Base-by-base conservation (phyloP, 345 rosid species). In the Brassica napus region DNA sequence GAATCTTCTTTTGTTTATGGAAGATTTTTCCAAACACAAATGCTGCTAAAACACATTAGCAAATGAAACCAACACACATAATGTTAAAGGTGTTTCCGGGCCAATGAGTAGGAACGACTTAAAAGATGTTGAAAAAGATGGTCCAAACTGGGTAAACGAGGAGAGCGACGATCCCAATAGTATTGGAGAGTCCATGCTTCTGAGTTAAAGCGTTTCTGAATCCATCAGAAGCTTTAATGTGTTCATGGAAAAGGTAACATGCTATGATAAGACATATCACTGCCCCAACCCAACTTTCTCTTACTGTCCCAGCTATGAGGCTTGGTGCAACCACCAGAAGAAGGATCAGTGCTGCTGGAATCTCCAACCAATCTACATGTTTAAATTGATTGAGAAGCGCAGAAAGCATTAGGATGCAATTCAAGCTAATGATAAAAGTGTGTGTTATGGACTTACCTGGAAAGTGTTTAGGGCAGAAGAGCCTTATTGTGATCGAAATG, bases 141-240 rank as follows among this genome's bases (percentile, higher is more conserved):
- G 91, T 81, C 99, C 97, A 95, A 47, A 85, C 64, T 2, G 99
- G 98, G 82, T 89, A 95, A 76, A 89, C 92, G 16, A 93, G 18
- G 42, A 95, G 89, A 47, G 91, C 86, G 72, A 91, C 78, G 76
- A 95, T 90, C 8, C 99, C 98, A 8, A 91, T 1, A 0, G 94
- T 93, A 84, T 91, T 95, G 68, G 98, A 91, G 73, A 93, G 79
- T 58, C 98, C 97, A 65, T 91, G 75, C 71, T 83, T 69, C 44
- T 85, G 87, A 5, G 92, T 93, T 42, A 95, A 88, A 8, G 97
- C 83, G 63, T 91, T 90, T 64, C 92, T 87, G 90, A 95, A 88
- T 60, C 99, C 99, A 8, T 93, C 99, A 2, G 98, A 83, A 16
- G 99, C 97, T 54, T 94, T 87, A 14, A 95, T 87, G 85, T 95